phyloP scores from a whole-genome alignment of 1,139 yeast genomes.

The Kurtzmaniella natalensis region DNA sequence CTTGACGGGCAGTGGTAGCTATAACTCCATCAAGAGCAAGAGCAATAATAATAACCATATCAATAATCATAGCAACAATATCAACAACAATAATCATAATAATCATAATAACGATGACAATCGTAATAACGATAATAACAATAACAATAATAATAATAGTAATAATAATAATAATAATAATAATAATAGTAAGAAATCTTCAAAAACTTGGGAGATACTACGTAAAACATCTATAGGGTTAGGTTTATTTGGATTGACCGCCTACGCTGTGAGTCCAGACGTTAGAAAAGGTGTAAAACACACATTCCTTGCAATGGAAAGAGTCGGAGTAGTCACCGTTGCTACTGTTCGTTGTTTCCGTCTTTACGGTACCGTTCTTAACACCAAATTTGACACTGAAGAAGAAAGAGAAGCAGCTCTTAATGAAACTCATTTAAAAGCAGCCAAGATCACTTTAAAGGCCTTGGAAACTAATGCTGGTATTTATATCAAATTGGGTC shows the following conservation, averaged over 20 bases:
- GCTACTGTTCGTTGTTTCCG: slow-evolving; percentile 64
- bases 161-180: no score
- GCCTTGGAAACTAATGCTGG: slow-evolving; percentile 91
- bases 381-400: slow-evolving; percentile 37
- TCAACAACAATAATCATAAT: no score
- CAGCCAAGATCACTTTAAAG: slow-evolving; percentile 73
- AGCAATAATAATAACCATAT: no score
- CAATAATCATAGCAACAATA: no score
- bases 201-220: not conserved
- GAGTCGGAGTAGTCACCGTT: slow-evolving; percentile 59
- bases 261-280: slow-evolving; percentile 32
- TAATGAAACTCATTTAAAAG: slow-evolving; percentile 55
- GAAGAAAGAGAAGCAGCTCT: slow-evolving; percentile 55
- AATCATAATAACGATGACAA: no score
- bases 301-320: slow-evolving; percentile 37
- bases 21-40: no score
- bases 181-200: no score
- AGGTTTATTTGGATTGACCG: slow-evolving; percentile 15
- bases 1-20: no score
- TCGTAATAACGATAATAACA: no score
- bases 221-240: no score
- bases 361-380: slow-evolving; percentile 57
- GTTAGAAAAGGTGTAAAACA: slow-evolving; percentile 24
- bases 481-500: slow-evolving; percentile 88
- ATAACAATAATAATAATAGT: no score